Evolutionary conservation across 148 eudicot genomes (phyloP).

Genomic region (Talinum fruticosum): DNA sequence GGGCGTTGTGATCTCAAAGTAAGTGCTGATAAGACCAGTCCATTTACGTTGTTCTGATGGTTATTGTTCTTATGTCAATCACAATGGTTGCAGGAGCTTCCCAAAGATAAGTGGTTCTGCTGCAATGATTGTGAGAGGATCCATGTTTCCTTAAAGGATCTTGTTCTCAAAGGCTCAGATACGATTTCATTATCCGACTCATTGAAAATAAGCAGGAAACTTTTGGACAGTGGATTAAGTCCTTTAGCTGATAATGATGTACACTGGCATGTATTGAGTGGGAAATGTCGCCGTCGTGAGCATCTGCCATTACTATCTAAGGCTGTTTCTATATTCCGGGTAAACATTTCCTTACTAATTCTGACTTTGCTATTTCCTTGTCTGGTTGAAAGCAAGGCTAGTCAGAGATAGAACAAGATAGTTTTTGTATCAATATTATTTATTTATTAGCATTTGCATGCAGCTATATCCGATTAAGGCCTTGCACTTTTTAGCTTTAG

Average conservation of each 20-base stretch:
- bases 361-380: not conserved
- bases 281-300: constrained; percentile 70
- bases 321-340: constrained; percentile 85
- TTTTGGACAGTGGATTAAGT: constrained; percentile 39
- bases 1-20: constrained; percentile 83
- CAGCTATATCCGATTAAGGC: not conserved
- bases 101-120: constrained; percentile 88
- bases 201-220: constrained; percentile 42
- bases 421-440: not conserved
- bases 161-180: constrained; percentile 47
- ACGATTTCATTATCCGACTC: constrained; percentile 45
- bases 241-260: constrained; percentile 45
- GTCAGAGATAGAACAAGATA: not conserved
- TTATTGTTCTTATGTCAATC: constrained; percentile 4
- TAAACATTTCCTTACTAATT: constrained; percentile 32
- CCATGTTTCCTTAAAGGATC: constrained; percentile 47
- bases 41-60: constrained; percentile 6
- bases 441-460: not conserved
- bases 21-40: constrained; percentile 18
- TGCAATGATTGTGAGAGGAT: constrained; percentile 64
- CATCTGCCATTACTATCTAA: constrained; percentile 64
- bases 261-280: constrained; percentile 73
- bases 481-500: no score
- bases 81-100: constrained; percentile 60
- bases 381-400: not conserved